Conservation (phyloP, 108 stramenopile genomes). For the Poteriospumella lacustris region DNA sequence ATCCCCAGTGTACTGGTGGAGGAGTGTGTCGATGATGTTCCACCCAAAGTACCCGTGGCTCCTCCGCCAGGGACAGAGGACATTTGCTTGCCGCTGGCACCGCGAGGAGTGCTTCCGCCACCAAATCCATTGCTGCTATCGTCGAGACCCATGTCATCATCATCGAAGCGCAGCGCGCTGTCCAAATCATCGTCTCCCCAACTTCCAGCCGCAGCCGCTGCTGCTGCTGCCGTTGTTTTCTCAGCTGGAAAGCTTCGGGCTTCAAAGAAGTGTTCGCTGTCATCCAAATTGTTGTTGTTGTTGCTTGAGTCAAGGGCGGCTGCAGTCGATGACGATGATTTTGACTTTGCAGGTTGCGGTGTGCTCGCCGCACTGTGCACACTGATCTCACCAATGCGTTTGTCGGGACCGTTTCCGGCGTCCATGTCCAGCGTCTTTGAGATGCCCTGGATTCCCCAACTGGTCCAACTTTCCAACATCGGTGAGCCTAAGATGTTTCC, state of each 20-base stretch:
- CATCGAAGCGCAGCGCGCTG: not conserved
- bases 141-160: constrained; percentile 13
- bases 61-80: not conserved
- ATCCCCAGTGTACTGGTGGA: not conserved
- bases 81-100: not conserved
- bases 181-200: not conserved
- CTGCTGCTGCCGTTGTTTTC: not conserved
- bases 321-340: not conserved
- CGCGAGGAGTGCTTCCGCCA: not conserved
- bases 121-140: not conserved
- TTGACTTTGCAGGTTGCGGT: not conserved
- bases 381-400: not conserved
- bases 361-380: not conserved
- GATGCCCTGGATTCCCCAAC: too few species aligned
- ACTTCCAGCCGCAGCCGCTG: not conserved
- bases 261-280: not conserved
- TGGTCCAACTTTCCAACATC: not conserved
- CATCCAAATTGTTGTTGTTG: not conserved
- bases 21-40: not conserved
- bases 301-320: not conserved
- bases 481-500: too few species aligned
- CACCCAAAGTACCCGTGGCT: not conserved
- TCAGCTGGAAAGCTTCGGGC: not conserved
- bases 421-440: not conserved
- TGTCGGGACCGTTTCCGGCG: not conserved